Conservation (phyloP, 208 protist species). For the Acanthamoeba royreba region DNA sequence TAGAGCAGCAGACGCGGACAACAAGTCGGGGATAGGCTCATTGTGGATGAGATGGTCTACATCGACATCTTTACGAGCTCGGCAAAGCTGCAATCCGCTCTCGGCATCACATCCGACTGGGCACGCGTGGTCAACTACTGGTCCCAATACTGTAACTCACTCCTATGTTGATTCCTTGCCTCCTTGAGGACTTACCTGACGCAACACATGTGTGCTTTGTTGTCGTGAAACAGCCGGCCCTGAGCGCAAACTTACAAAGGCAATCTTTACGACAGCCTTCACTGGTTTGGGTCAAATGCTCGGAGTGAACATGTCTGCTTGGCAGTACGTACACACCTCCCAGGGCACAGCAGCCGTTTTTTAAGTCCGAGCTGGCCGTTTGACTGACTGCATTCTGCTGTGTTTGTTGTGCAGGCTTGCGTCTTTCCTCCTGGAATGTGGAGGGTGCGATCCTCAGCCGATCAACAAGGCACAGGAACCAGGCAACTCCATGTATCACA, state of each 20-base stretch:
- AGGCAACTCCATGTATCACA: neutral
- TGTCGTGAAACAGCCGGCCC: neutral
- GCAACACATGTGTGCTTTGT: too few relatives aligned
- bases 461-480: neutral
- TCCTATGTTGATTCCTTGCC: too few relatives aligned
- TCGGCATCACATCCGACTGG: neutral
- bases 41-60: neutral
- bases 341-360: neutral
- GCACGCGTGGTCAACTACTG: neutral
- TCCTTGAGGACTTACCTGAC: too few relatives aligned
- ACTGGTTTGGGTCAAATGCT: neutral
- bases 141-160: neutral
- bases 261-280: neutral
- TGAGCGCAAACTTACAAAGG: neutral
- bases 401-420: neutral
- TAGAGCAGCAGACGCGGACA: neutral
- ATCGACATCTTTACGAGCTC: neutral
- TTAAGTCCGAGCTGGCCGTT: too few relatives aligned
- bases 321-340: neutral
- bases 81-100: neutral
- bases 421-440: neutral
- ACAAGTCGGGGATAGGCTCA: neutral
- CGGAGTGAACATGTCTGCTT: neutral
- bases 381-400: too few relatives aligned
- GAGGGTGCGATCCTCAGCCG: neutral